Percentiles rank a stretch among this genome's conserved stretches.
Conservation (phyloP, 495 filamentous ascomycete species). For the Bombardia bombarda region DNA sequence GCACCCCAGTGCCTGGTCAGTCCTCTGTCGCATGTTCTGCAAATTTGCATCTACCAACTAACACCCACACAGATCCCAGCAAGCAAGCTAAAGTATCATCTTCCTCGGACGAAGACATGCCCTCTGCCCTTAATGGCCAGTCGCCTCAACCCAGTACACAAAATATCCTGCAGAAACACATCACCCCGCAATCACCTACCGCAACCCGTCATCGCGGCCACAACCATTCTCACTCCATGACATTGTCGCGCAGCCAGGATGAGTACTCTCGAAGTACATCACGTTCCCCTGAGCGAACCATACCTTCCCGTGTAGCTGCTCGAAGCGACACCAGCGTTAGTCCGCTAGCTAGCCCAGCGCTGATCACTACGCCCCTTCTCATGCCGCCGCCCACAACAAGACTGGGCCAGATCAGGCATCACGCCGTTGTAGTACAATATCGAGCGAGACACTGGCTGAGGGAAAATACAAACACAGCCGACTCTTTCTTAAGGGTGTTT, state of each 20-base stretch:
- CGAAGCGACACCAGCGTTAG: conserved; percentile 11
- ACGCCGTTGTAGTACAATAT: conserved; percentile 22
- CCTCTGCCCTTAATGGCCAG: conserved; percentile 14
- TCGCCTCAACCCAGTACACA: conserved; percentile 19
- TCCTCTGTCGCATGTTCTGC: background rate
- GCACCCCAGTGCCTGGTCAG: conserved; percentile 37
- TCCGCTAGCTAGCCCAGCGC: conserved; percentile 22
- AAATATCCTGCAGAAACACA: conserved; percentile 23
- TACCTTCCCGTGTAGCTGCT: conserved; percentile 7
- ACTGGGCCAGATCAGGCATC: conserved; percentile 29
- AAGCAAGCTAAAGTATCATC: conserved; percentile 29
- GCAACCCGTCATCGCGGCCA: conserved; percentile 23
- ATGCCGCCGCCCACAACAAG: conserved; percentile 49
- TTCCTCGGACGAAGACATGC: conserved; percentile 22
- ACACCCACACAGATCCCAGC: conserved; percentile 22
- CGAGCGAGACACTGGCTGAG: conserved; percentile 13
- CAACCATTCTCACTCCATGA: conserved; percentile 19
- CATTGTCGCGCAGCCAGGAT: conserved; percentile 28
- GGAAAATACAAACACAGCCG: conserved; percentile 12
- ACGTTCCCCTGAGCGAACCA: conserved; percentile 20
- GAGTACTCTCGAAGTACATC: conserved; percentile 16
- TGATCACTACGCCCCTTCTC: conserved; percentile 40
- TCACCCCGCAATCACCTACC: conserved; percentile 10
- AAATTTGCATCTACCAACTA: background rate
- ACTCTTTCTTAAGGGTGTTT: conserved; percentile 22